Evolutionary conservation across 1,139 yeast genomes (phyloP).

Genomic region (Hanseniaspora sp.): DNA sequence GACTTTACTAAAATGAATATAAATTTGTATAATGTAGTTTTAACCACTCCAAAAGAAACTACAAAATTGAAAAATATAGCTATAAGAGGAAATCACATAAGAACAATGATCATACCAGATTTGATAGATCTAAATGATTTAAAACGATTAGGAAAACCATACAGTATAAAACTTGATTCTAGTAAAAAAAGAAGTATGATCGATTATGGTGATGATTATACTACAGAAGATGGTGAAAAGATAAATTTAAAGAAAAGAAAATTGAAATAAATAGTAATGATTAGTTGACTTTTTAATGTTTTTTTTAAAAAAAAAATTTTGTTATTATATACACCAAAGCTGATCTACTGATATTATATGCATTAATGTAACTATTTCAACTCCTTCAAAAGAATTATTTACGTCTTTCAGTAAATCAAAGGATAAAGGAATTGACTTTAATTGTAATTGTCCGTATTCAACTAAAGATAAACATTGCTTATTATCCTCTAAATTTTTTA

Average conservation of each 20-base stretch:
- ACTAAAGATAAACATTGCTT: background rate
- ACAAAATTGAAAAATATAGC: slow-evolving; percentile 13
- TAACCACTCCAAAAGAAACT: slow-evolving; percentile 10
- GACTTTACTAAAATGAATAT: slow-evolving; percentile 15
- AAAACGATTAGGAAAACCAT: slow-evolving; percentile 13
- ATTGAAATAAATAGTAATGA: background rate
- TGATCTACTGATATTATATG: background rate
- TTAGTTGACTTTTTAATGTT: background rate
- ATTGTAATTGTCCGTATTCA: slow-evolving; percentile 10
- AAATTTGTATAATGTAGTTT: slow-evolving; percentile 9
- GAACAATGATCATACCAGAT: slow-evolving; percentile 13
- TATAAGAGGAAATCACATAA: slow-evolving; percentile 12
- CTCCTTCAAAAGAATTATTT: background rate
- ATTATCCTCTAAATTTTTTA: background rate
- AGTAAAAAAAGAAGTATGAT: slow-evolving; percentile 8
- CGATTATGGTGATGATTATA: background rate
- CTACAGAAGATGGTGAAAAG: background rate
- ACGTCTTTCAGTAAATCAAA: background rate
- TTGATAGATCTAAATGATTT: slow-evolving; percentile 4
- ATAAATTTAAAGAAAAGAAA: slow-evolving; percentile 7
- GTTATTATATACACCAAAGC: slow-evolving; percentile 5
- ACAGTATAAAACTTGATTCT: slow-evolving; percentile 1
- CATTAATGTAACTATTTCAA: background rate
- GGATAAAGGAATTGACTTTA: background rate
- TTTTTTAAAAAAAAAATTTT: background rate